Conservation (phyloP, 2,329 filamentous ascomycete species). For the Penicillium sp. region DNA sequence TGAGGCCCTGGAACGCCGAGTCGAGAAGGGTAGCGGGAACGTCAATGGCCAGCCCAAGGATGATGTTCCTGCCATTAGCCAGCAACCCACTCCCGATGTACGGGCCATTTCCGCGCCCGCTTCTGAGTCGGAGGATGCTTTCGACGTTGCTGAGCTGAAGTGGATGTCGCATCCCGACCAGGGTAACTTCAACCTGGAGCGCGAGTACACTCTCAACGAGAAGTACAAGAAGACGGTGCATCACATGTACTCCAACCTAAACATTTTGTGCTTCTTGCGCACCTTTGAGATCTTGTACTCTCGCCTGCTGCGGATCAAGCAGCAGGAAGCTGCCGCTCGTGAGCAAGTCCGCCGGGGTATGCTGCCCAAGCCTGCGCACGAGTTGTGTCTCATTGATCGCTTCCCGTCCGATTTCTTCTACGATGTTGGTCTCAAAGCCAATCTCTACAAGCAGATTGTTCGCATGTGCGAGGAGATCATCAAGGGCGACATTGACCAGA, state of each 20-base stretch:
- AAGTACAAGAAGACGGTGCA: constrained; percentile 75
- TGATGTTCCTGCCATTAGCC: constrained; percentile 71
- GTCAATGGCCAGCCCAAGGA: constrained; percentile 70
- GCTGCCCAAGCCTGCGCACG: constrained; percentile 72
- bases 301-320: constrained; percentile 77
- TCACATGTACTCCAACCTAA: constrained; percentile 87
- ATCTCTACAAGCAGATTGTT: constrained; percentile 81
- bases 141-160: constrained; percentile 47
- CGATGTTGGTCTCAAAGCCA: constrained; percentile 58
- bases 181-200: constrained; percentile 55
- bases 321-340: constrained; percentile 66
- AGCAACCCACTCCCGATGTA: constrained; percentile 82
- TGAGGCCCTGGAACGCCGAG: constrained; percentile 75
- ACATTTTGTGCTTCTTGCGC: constrained; percentile 90
- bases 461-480: constrained; percentile 83
- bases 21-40: constrained; percentile 56
- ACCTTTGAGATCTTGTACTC: constrained; percentile 89
- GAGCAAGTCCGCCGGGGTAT: constrained; percentile 70
- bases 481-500: constrained; percentile 73
- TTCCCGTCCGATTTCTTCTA: constrained; percentile 69
- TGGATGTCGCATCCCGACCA: constrained; percentile 59
- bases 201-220: constrained; percentile 69
- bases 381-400: constrained; percentile 79
- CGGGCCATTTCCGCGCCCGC: constrained; percentile 33
- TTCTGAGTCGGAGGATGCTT: constrained; percentile 53